Percentiles rank a stretch among this genome's conserved stretches.
These are phyloP conservation scores for Linaria vulgaris DNA, from an alignment of 257 asterid genomes.

Conservation along the genomic window DNA sequence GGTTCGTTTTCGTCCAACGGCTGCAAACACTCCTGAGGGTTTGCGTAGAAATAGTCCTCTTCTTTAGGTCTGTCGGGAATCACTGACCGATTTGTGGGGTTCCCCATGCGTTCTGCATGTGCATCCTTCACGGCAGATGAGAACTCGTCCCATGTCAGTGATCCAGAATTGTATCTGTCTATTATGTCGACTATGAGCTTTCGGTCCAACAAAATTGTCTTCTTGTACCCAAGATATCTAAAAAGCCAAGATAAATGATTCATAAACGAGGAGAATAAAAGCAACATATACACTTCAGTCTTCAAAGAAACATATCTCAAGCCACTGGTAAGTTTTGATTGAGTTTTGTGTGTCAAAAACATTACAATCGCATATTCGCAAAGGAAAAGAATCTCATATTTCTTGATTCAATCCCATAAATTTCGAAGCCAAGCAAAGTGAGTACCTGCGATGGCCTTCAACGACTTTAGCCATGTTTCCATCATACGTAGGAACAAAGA, in stretches of 20 bases:
- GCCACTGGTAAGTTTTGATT: no score
- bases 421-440: neutral
- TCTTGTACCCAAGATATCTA: slow-evolving; percentile 91
- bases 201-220: slow-evolving; percentile 77
- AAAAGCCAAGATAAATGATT: slow-evolving; percentile 14
- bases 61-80: slow-evolving; percentile 94
- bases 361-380: no score
- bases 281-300: no score
- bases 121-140: slow-evolving; percentile 70
- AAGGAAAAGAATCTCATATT: no score
- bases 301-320: no score
- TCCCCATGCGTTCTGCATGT: slow-evolving; percentile 85
- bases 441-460: slow-evolving; percentile 98
- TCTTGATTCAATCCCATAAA: no score
- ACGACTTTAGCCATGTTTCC: slow-evolving; percentile 99
- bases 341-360: no score
- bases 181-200: slow-evolving; percentile 64
- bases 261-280: neutral
- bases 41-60: slow-evolving; percentile 94
- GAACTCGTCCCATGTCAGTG: slow-evolving; percentile 83
- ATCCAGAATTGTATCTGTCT: slow-evolving; percentile 62
- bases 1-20: slow-evolving; percentile 50
- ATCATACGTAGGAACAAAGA: slow-evolving; percentile 91
- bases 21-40: slow-evolving; percentile 86
- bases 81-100: slow-evolving; percentile 60